Evolutionary conservation across 2,329 filamentous ascomycete species (phyloP).

Genomic region (Epicoccum nigrum): DNA sequence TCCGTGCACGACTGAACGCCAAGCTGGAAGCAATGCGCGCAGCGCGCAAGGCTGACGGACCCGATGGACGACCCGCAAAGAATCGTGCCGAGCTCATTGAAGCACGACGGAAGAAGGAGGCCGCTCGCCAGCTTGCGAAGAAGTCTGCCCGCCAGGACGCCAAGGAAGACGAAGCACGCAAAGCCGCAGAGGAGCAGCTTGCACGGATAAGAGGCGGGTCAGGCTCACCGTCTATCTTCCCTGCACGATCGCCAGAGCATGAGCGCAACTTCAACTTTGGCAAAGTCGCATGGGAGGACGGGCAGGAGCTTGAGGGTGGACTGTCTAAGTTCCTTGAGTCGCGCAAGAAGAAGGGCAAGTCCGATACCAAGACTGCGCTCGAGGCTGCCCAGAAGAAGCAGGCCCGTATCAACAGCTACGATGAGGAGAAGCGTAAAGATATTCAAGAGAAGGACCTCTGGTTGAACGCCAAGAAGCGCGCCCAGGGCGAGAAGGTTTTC

Average conservation of each 20-base stretch:
- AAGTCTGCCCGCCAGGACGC: slow-evolving; percentile 80
- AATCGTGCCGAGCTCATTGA: slow-evolving; percentile 93
- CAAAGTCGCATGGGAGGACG: slow-evolving; percentile 87
- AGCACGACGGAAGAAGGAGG: slow-evolving; percentile 83
- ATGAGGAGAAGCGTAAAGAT: slow-evolving; percentile 80
- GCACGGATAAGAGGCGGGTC: slow-evolving; percentile 64
- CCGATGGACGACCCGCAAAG: slow-evolving; percentile 79
- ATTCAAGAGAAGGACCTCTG: slow-evolving; percentile 93
- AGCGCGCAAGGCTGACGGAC: slow-evolving; percentile 83
- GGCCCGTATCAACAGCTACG: slow-evolving; percentile 75
- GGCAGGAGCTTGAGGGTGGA: slow-evolving; percentile 76
- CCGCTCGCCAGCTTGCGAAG: slow-evolving; percentile 84
- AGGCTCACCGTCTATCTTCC: slow-evolving; percentile 60
- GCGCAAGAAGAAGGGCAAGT: slow-evolving; percentile 79
- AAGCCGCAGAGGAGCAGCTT: slow-evolving; percentile 62
- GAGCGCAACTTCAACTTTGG: slow-evolving; percentile 85
- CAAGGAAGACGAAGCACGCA: slow-evolving; percentile 76
- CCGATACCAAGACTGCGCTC: slow-evolving; percentile 85
- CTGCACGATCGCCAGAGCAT: slow-evolving; percentile 54
- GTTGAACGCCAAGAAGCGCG: slow-evolving; percentile 87
- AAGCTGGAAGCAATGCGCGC: slow-evolving; percentile 85
- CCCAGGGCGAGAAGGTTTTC: slow-evolving; percentile 85
- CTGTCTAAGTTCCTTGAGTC: slow-evolving; percentile 67
- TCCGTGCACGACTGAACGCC: slow-evolving; percentile 79
- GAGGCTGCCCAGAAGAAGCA: slow-evolving; percentile 85